phyloP scores from a whole-genome alignment of 1,139 yeast species.

The Insectozyma bohioensis region DNA sequence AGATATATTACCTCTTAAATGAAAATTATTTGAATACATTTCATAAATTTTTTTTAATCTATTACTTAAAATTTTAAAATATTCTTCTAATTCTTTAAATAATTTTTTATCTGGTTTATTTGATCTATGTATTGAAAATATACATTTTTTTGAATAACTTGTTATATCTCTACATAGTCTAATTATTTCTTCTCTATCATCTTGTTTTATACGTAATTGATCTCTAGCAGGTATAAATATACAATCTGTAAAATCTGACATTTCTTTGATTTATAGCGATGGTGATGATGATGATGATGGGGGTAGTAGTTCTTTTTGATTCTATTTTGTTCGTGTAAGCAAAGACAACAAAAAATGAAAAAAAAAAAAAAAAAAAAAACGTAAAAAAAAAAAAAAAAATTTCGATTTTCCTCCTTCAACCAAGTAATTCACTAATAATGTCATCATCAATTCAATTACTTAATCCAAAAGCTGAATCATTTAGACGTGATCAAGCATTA shows the following conservation, averaged over 20 bases:
- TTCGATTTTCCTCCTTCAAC: too few relatives aligned
- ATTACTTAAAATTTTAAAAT: conserved; percentile 17
- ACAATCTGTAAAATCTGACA: conserved; percentile 6
- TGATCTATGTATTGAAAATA: conserved; percentile 34
- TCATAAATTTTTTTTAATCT: conserved; percentile 15
- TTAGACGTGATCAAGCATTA: conserved; percentile 91
- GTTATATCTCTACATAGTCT: conserved; percentile 38
- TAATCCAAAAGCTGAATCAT: conserved; percentile 95
- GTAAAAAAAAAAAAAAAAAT: conserved; percentile 1
- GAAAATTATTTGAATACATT: conserved; percentile 16
- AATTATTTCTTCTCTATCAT: conserved; percentile 36
- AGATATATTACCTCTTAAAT: conserved; percentile 24
- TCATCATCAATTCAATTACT: conserved; percentile 78
- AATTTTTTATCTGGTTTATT: conserved; percentile 9
- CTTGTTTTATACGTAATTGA: conserved; percentile 21
- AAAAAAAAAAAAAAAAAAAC: conserved; percentile 3
- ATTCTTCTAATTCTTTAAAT: conserved; percentile 16
- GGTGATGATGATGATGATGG: too few relatives aligned
- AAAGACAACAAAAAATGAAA: not conserved
- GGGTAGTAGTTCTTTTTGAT: too few relatives aligned
- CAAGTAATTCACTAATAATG: conserved; percentile 24
- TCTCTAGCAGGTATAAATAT: conserved; percentile 21
- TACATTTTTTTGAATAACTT: conserved; percentile 37
- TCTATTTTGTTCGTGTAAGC: conserved; percentile 2
- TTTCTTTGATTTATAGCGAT: too few relatives aligned